A percentile compares a stretch with the other conserved stretches of the same genome.
These are phyloP conservation scores for Backusella parvicylindrica DNA, from an alignment of 192 early-diverging fungal genomes.

Conservation along the genomic window DNA sequence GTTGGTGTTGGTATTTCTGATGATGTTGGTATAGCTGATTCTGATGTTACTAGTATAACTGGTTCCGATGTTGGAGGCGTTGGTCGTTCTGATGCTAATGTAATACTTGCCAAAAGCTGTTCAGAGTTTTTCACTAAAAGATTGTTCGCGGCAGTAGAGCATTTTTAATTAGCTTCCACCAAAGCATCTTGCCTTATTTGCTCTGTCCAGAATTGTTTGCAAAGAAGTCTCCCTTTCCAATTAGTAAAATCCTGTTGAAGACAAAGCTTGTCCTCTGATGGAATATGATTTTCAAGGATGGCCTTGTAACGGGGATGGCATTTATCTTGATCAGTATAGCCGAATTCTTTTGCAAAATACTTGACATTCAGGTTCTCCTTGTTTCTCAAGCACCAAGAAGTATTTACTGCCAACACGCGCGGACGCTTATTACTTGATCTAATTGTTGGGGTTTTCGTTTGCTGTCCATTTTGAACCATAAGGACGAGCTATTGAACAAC, in stretches of 20 bases:
- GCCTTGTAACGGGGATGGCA: neutral
- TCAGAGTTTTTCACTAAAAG: neutral
- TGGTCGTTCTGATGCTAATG: neutral
- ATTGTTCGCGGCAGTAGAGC: neutral
- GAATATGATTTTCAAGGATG: neutral
- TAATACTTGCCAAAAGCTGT: neutral
- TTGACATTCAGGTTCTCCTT: too few relatives aligned
- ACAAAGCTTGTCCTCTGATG: neutral
- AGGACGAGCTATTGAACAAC: too few relatives aligned
- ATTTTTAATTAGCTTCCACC: neutral
- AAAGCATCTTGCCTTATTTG: neutral
- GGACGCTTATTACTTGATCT: too few relatives aligned
- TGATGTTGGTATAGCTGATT: too few relatives aligned
- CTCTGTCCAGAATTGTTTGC: neutral
- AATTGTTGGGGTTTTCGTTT: too few relatives aligned
- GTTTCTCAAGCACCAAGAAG: too few relatives aligned
- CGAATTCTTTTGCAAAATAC: neutral
- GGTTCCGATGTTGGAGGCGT: too few relatives aligned
- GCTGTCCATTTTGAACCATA: too few relatives aligned
- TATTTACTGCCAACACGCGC: too few relatives aligned
- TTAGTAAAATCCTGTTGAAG: neutral
- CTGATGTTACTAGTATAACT: too few relatives aligned
- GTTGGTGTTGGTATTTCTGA: too few relatives aligned
- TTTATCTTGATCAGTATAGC: neutral
- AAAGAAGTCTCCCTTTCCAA: slow-evolving; percentile 1